A percentile compares a stretch with the other conserved stretches of the same genome.
Conservation (phyloP, 2,329 filamentous ascomycete species). For the Didymella lethalis region DNA sequence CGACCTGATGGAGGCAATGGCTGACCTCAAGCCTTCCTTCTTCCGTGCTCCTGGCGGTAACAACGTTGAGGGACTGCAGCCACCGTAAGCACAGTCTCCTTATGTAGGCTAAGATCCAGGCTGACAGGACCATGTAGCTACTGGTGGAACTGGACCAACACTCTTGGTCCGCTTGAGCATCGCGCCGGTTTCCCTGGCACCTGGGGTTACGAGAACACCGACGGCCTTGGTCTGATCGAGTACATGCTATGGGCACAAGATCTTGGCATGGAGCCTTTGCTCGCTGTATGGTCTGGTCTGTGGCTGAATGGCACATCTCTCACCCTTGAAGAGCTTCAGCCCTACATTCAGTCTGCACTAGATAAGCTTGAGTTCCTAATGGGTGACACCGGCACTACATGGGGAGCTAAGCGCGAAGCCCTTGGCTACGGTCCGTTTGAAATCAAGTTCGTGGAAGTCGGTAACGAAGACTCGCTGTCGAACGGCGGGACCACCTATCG, state of each 20-base stretch:
- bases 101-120: background rate
- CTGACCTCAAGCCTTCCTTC: conserved; percentile 5
- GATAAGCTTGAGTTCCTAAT: background rate
- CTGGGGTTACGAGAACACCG: background rate
- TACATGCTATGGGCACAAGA: background rate
- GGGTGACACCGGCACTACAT: background rate
- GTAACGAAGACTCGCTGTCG: background rate
- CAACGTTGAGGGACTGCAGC: conserved; percentile 5
- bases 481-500: background rate
- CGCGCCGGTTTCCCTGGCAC: background rate
- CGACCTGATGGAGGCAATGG: conserved; percentile 3
- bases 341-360: background rate
- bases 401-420: background rate
- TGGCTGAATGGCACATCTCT: background rate
- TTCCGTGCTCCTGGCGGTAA: conserved; percentile 5
- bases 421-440: background rate
- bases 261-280: background rate
- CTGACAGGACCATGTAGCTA: background rate
- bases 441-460: background rate
- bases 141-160: background rate
- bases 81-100: background rate
- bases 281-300: background rate
- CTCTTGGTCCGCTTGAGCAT: background rate
- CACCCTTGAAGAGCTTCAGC: background rate
- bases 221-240: background rate